Conservation (phyloP, 2,329 filamentous ascomycete genomes). For the Aspergillus sp. region DNA sequence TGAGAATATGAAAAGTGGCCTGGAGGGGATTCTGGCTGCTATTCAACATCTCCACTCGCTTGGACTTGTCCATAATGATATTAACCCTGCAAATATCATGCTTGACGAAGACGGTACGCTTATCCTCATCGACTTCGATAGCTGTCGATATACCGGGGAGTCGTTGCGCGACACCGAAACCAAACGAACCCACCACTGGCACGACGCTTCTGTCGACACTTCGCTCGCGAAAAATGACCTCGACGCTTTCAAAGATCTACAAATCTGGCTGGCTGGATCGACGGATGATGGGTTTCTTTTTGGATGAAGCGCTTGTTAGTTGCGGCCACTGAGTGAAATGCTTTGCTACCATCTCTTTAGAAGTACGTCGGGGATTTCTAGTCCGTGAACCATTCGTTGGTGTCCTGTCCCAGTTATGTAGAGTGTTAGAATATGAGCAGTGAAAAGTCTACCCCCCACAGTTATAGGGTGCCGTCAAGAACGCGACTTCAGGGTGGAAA, state of each 20-base stretch:
- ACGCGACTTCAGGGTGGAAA: too few relatives aligned
- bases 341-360: too few relatives aligned
- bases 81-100: slow-evolving; percentile 27
- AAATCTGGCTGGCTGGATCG: slow-evolving; percentile 16
- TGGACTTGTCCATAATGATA: slow-evolving; percentile 30
- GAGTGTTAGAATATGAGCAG: too few relatives aligned
- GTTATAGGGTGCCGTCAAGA: too few relatives aligned
- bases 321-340: too few relatives aligned
- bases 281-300: slow-evolving; percentile 14
- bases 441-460: too few relatives aligned
- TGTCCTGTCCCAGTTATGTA: too few relatives aligned
- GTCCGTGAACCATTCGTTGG: too few relatives aligned
- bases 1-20: slow-evolving; percentile 13
- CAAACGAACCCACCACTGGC: slow-evolving; percentile 23
- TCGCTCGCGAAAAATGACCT: slow-evolving; percentile 20
- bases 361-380: too few relatives aligned
- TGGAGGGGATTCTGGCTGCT: slow-evolving; percentile 23
- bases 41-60: slow-evolving; percentile 32
- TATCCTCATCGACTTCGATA: slow-evolving; percentile 33
- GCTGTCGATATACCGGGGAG: slow-evolving; percentile 25
- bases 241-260: slow-evolving; percentile 20
- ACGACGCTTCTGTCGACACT: slow-evolving; percentile 15
- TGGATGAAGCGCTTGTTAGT: slow-evolving; percentile 13
- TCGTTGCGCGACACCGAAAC: slow-evolving; percentile 14
- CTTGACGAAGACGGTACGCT: slow-evolving; percentile 23